Conservation (phyloP, 2,329 filamentous ascomycete genomes). For the Colletotrichum noveboracense region DNA sequence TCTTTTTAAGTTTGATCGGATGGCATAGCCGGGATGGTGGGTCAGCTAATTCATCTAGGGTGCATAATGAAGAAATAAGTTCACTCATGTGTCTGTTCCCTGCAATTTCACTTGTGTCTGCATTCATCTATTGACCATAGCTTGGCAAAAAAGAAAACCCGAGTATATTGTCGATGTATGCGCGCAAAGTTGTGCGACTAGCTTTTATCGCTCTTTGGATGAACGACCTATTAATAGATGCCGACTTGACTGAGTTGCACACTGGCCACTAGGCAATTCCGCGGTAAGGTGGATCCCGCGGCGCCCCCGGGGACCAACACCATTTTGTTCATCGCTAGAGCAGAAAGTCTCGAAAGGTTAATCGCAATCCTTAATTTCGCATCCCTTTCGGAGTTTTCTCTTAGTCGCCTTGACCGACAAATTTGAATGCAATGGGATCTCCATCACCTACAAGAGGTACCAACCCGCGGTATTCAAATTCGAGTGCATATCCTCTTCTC, state of each 20-base stretch:
- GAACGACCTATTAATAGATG: background rate
- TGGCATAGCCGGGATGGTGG: background rate
- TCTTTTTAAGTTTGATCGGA: background rate
- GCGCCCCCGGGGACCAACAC: background rate
- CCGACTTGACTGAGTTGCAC: background rate
- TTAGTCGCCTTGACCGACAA: background rate
- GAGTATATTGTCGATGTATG: background rate
- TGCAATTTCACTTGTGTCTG: background rate
- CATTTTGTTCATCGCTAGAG: background rate
- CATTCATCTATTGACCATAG: background rate
- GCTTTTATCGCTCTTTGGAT: background rate
- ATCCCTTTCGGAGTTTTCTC: background rate
- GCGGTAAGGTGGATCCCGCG: background rate
- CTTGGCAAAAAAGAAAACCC: background rate
- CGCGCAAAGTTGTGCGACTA: background rate
- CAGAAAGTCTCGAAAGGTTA: background rate
- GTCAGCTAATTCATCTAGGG: rapidly evolving
- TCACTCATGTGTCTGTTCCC: background rate
- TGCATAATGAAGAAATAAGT: background rate
- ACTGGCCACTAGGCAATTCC: background rate
- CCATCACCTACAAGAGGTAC: background rate
- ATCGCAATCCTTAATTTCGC: background rate
- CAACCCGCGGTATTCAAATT: background rate
- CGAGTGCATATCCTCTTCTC: background rate
- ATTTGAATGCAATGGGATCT: background rate